Percentiles rank a stretch among this genome's conserved stretches.
These are phyloP conservation scores for Paracoccidioides lutzii DNA, from an alignment of 2,329 filamentous ascomycete species.

Conservation along the genomic window DNA sequence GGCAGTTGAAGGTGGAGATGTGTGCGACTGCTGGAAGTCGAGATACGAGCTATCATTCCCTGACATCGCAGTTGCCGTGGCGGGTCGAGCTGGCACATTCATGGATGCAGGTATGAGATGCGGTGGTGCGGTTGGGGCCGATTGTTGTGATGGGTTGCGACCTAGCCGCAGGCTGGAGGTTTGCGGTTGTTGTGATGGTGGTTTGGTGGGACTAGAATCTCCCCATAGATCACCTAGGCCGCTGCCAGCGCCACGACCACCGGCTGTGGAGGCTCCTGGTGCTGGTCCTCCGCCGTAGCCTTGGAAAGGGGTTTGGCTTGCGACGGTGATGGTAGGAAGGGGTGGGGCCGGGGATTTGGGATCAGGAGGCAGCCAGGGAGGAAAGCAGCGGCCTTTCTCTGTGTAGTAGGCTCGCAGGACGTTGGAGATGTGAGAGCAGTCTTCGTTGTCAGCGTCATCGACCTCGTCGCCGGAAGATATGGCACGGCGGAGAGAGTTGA, in stretches of 20 bases:
- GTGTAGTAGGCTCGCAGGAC: slow-evolving; percentile 86
- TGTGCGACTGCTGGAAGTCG: slow-evolving; percentile 15
- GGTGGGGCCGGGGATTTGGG: slow-evolving; percentile 55
- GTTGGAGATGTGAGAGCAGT: slow-evolving; percentile 89
- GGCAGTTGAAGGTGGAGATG: slow-evolving; percentile 16
- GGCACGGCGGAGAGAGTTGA: slow-evolving; percentile 43
- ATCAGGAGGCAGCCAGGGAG: slow-evolving; percentile 78
- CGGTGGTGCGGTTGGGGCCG: neutral
- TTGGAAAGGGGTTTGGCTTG: slow-evolving; percentile 42
- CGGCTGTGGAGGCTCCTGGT: slow-evolving; percentile 17
- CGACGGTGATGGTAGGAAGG: slow-evolving; percentile 37
- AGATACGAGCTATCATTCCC: slow-evolving; percentile 2
- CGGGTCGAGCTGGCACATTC: slow-evolving; percentile 9
- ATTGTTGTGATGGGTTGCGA: slow-evolving; percentile 11
- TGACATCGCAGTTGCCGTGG: slow-evolving; percentile 1
- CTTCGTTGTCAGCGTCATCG: slow-evolving; percentile 43
- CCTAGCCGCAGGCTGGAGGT: slow-evolving; percentile 29
- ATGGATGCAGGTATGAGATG: slow-evolving; percentile 10
- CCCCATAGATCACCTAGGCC: slow-evolving; percentile 49
- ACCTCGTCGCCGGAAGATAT: slow-evolving; percentile 30
- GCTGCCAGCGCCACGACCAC: slow-evolving; percentile 27
- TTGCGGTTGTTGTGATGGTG: slow-evolving; percentile 20
- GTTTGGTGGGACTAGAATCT: slow-evolving; percentile 25
- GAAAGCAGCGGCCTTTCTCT: slow-evolving; percentile 71
- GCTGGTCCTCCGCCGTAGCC: slow-evolving; percentile 16